Percentiles rank a stretch among this genome's conserved stretches.
These are phyloP conservation scores for Thielaviopsis euricoi DNA, from an alignment of 2,329 filamentous ascomycete genomes.

Conservation along the genomic window DNA sequence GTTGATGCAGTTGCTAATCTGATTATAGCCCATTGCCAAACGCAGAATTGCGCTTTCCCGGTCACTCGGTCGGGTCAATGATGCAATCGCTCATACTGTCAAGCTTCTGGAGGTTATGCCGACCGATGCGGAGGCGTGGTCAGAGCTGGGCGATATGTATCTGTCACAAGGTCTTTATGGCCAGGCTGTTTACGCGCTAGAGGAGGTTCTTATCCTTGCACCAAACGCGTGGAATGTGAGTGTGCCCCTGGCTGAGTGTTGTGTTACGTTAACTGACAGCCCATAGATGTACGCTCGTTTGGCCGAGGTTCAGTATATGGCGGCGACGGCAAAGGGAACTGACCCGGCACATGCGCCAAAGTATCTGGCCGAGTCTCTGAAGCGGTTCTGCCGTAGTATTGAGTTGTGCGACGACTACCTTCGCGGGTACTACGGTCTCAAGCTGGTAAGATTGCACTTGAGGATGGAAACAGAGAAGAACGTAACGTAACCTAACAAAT, in stretches of 20 bases:
- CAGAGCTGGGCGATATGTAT: conserved; percentile 80
- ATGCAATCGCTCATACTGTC: conserved; percentile 60
- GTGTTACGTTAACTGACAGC: neutral
- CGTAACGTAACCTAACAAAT: neutral
- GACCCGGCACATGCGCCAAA: conserved; percentile 19
- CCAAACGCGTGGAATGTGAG: conserved; percentile 93
- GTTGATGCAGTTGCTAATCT: conserved; percentile 17
- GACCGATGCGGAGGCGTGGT: conserved; percentile 86
- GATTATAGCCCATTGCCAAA: conserved; percentile 60
- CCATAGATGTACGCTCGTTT: conserved; percentile 69
- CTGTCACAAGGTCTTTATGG: conserved; percentile 58
- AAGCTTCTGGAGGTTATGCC: conserved; percentile 68
- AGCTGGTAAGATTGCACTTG: conserved; percentile 39
- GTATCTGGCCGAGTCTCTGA: conserved; percentile 55
- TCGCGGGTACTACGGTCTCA: conserved; percentile 82
- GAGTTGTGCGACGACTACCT: conserved; percentile 90
- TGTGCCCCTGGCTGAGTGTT: conserved; percentile 4
- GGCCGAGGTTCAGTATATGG: conserved; percentile 69
- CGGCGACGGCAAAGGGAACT: conserved; percentile 27
- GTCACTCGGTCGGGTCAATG: conserved; percentile 49
- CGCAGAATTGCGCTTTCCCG: conserved; percentile 65
- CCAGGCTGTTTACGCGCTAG: conserved; percentile 75
- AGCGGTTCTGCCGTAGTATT: conserved; percentile 76
- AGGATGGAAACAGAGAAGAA: neutral
- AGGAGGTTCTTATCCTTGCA: conserved; percentile 73